A percentile compares a stretch with the other conserved stretches of the same genome.
Conservation (phyloP, 176 grass and related monocot genomes). For the Sorghum bicolor region DNA sequence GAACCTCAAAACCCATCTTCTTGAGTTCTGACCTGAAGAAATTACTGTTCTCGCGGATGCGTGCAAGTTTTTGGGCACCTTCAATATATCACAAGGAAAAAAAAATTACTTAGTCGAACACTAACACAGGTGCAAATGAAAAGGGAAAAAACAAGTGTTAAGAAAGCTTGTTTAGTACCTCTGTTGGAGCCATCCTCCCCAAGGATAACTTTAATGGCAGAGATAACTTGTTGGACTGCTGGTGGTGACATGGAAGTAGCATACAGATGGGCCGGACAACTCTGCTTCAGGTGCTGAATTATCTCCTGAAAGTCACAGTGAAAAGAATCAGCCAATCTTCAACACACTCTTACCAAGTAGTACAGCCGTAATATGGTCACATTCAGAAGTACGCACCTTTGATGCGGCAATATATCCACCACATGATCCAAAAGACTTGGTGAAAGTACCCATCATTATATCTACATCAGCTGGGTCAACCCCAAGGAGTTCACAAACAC, state of each 20-base stretch:
- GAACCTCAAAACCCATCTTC: slow-evolving; percentile 93
- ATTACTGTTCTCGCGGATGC: slow-evolving; percentile 86
- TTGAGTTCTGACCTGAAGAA: slow-evolving; percentile 87
- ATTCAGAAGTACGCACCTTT: slow-evolving; percentile 32
- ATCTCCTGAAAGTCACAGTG: slow-evolving; percentile 56
- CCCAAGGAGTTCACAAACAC: slow-evolving; percentile 83
- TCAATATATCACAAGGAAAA: slow-evolving; percentile 21
- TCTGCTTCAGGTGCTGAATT: slow-evolving; percentile 74
- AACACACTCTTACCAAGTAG: neutral
- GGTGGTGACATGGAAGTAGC: slow-evolving; percentile 88
- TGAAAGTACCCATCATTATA: slow-evolving; percentile 95
- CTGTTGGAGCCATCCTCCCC: slow-evolving; percentile 76
- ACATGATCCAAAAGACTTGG: slow-evolving; percentile 82
- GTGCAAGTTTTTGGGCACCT: slow-evolving; percentile 87
- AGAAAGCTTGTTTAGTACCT: slow-evolving; percentile 33
- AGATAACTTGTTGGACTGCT: slow-evolving; percentile 85
- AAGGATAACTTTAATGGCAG: slow-evolving; percentile 77
- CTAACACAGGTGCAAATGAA: neutral
- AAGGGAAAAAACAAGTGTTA: neutral
- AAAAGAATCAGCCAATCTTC: slow-evolving; percentile 11
- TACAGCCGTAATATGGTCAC: neutral
- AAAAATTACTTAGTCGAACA: neutral
- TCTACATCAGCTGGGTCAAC: slow-evolving; percentile 76
- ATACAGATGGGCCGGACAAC: slow-evolving; percentile 80
- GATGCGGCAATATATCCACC: slow-evolving; percentile 91